Evolutionary conservation across 169 alveolate genomes (phyloP), one percentile per base, ranked within the genome.

Genomic region (Plasmodium chabaudi): DNA sequence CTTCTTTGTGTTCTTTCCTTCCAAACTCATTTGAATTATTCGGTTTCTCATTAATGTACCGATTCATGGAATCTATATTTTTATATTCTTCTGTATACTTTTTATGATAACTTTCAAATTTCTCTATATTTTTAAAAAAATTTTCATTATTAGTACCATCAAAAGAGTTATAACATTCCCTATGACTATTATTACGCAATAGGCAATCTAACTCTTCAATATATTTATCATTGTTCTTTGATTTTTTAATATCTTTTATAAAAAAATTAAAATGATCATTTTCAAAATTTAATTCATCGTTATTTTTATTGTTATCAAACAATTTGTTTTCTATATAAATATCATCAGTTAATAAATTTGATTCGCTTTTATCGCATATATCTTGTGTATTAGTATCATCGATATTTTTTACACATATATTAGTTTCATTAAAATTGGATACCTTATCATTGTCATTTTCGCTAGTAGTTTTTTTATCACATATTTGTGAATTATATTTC

Each of bases 11-110:
- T 9, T 74, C 47, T 55, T n/a, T 46, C 49, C 49, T 65, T 60
- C 55, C 46, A 34, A 34, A 34, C 51, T 53, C 61, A 47, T 12
- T 34, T 19, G 59, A 21, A 15, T 53, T 21, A 34, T 17, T 46
- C 12, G 67, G 15, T 59, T 74, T 23, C 19, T 74, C 67, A 27
- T 15, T 15, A 53, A 51, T 55, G 67, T 34, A 9, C 57, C 10
- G 7, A 67, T 60, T 51, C 56, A n/a, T 39, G 57, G 51, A n/a
- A 67, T 65, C 10, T 51, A 49, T 46, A 53, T 67, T 64, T 5
- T 67, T 67, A 79, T 56, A 79, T n/a, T 79, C 84, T 67, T 61
- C 73, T 25, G 65, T 46, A 34, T 70, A 79, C 12, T 75, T 53
- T 47, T 75, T 75, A 63, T 27, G 68, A 27, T 63, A 64, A 34